A percentile compares a stretch with the other conserved stretches of the same genome.
phyloP scores from a whole-genome alignment of 148 eudicot genomes.

The Cornus florida region DNA sequence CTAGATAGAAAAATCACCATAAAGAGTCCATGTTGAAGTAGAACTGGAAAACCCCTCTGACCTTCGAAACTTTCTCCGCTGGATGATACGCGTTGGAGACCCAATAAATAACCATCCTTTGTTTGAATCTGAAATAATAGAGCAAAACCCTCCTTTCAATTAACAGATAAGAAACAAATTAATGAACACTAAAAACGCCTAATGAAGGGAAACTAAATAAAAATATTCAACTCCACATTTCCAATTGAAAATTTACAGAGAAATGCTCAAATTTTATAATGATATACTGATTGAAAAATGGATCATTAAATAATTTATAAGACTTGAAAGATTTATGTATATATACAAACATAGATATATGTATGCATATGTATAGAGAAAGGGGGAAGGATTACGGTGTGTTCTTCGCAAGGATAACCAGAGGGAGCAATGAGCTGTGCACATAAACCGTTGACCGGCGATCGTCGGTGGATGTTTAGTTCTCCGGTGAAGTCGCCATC shows the following conservation, averaged over 20 bases:
- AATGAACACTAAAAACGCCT: not conserved
- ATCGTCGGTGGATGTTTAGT: slow-evolving; percentile 22
- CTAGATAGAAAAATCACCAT: slow-evolving; percentile 45
- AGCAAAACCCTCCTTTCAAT: not conserved
- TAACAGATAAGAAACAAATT: not conserved
- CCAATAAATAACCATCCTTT: slow-evolving; percentile 72
- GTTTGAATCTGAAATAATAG: slow-evolving; percentile 55
- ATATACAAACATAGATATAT: not conserved
- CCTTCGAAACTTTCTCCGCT: slow-evolving; percentile 20
- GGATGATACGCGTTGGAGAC: slow-evolving; percentile 78
- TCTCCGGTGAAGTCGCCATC: slow-evolving; percentile 22
- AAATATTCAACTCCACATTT: not conserved
- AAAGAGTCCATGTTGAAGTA: slow-evolving; percentile 86
- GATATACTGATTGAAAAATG: not conserved
- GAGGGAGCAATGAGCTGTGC: slow-evolving; percentile 53
- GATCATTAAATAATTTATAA: not conserved
- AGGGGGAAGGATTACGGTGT: slow-evolving; percentile 48
- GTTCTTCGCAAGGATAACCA: slow-evolving; percentile 71
- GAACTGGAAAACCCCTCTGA: slow-evolving; percentile 55
- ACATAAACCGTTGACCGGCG: slow-evolving; percentile 49
- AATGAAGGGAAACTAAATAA: not conserved
- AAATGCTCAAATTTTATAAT: not conserved
- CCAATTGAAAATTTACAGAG: not conserved
- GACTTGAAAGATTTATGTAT: not conserved
- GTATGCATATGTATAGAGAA: not conserved